These are phyloP conservation scores for Exophiala aquamarina DNA, from an alignment of 2,329 filamentous ascomycete species.

Conservation along the genomic window DNA sequence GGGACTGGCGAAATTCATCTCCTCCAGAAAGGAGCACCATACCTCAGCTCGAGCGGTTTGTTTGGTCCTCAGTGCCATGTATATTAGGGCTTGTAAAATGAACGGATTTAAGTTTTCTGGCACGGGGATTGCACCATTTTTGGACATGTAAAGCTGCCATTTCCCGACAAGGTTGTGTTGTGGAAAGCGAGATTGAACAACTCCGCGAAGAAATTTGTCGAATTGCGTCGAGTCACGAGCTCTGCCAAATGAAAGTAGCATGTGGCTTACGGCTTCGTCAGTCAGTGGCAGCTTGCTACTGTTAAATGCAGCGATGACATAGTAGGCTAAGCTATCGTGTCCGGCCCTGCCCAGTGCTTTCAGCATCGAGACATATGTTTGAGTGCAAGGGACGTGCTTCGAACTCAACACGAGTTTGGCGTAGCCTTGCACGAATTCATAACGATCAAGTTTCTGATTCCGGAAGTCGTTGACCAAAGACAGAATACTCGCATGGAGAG, in stretches of 20 bases:
- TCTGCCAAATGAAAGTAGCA: conserved; percentile 17
- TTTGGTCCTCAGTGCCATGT: conserved; percentile 18
- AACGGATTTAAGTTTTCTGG: conserved; percentile 17
- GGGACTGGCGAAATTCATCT: conserved; percentile 13
- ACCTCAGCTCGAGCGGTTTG: conserved; percentile 26
- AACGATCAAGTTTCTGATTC: background rate
- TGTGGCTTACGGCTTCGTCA: conserved; percentile 16
- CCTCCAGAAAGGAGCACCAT: conserved; percentile 20
- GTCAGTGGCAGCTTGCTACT: conserved; percentile 19
- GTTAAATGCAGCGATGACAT: conserved; percentile 20
- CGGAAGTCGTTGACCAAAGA: background rate
- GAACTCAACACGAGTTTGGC: background rate
- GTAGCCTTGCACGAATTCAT: background rate
- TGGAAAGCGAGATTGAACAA: conserved; percentile 9
- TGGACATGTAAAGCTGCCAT: conserved; percentile 20
- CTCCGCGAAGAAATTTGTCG: conserved; percentile 14
- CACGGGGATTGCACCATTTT: conserved; percentile 21
- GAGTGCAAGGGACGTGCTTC: conserved; percentile 15
- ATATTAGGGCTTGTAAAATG: conserved; percentile 19
- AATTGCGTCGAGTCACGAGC: conserved; percentile 17
- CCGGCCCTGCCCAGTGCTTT: conserved; percentile 14
- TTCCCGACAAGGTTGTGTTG: conserved; percentile 10
- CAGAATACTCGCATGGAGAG: background rate
- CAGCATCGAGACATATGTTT: conserved; percentile 20
- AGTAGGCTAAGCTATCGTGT: conserved; percentile 15